Evolutionary conservation across 2,329 filamentous ascomycete genomes (phyloP).

Genomic region (Cordyceps tenuipes): DNA sequence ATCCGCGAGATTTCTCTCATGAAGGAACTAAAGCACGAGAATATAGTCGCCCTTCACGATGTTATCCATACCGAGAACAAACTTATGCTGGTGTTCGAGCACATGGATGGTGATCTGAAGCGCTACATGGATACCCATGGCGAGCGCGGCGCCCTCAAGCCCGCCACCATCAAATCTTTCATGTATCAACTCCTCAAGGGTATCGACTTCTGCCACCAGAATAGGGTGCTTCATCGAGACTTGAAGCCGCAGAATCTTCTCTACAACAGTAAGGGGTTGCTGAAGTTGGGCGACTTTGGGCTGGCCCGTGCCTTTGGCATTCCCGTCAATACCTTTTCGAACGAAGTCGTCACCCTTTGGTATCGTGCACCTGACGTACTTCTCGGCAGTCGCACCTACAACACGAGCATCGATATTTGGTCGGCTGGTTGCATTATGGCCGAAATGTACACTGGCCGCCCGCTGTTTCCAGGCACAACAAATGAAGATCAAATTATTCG

Average conservation of each 20-base stretch:
- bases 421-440: conserved; percentile 99
- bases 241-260: conserved; percentile 94
- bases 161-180: conserved; percentile 91
- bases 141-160: conserved; percentile 81
- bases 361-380: conserved; percentile 95
- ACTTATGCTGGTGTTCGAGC: conserved; percentile 98
- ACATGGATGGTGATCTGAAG: conserved; percentile 97
- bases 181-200: conserved; percentile 96
- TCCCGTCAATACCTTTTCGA: conserved; percentile 95
- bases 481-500: conserved; percentile 96
- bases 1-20: conserved; percentile 98
- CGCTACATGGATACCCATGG: conserved; percentile 96
- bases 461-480: conserved; percentile 92
- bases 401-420: conserved; percentile 99
- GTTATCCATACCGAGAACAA: conserved; percentile 99
- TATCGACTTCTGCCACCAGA: conserved; percentile 97
- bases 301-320: conserved; percentile 92
- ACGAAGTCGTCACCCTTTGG: conserved; percentile 96
- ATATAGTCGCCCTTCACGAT: conserved; percentile 94
- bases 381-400: conserved; percentile 89
- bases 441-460: conserved; percentile 95
- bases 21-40: conserved; percentile 99
- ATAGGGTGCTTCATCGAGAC: conserved; percentile 89
- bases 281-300: conserved; percentile 93
- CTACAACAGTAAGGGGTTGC: conserved; percentile 81